These are phyloP conservation scores for Asterophora parasitica DNA, from an alignment of 768 basidiomycete genomes.

Conservation along the genomic window DNA sequence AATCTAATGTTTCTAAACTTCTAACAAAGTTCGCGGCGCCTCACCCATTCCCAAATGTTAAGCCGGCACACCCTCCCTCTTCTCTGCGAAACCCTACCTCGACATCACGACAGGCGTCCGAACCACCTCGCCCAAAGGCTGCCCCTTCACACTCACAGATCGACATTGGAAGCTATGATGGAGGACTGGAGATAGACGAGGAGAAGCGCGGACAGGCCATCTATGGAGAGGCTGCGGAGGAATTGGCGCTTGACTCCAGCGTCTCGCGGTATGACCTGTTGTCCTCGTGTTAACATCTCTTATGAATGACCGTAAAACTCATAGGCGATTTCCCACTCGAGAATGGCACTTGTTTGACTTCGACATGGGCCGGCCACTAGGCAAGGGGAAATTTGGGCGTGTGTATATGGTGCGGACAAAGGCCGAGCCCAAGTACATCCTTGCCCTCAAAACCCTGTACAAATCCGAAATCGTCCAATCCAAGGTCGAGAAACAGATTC, in stretches of 20 bases:
- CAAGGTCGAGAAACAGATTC: slow-evolving; percentile 93
- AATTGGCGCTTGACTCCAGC: slow-evolving; percentile 84
- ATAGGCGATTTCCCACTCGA: slow-evolving; percentile 65
- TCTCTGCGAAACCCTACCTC: slow-evolving; percentile 38
- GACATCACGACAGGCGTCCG: slow-evolving; percentile 16
- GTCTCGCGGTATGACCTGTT: slow-evolving; percentile 47
- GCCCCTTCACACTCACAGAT: slow-evolving; percentile 32
- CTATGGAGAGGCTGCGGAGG: slow-evolving; percentile 71
- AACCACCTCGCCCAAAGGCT: slow-evolving; percentile 13
- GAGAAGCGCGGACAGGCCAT: slow-evolving; percentile 73
- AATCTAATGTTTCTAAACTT: slow-evolving; percentile 62
- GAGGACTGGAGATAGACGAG: slow-evolving; percentile 91
- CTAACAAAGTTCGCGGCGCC: slow-evolving; percentile 73
- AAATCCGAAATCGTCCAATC: slow-evolving; percentile 92
- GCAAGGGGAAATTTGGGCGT: slow-evolving; percentile 98
- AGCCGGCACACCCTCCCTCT: slow-evolving; percentile 34
- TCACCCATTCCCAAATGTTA: slow-evolving; percentile 38
- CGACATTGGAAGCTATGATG: slow-evolving; percentile 91
- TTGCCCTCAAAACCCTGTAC: slow-evolving; percentile 95
- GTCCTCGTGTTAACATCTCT: neutral
- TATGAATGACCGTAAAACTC: neutral
- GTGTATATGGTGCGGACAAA: slow-evolving; percentile 99
- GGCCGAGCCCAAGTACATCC: slow-evolving; percentile 80
- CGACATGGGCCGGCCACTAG: slow-evolving; percentile 92
- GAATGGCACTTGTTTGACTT: slow-evolving; percentile 86